Percentiles rank a stretch among this genome's conserved stretches.
Conservation (phyloP, 371 early-diverging fungal genomes). For the Saksenaea oblongispora region DNA sequence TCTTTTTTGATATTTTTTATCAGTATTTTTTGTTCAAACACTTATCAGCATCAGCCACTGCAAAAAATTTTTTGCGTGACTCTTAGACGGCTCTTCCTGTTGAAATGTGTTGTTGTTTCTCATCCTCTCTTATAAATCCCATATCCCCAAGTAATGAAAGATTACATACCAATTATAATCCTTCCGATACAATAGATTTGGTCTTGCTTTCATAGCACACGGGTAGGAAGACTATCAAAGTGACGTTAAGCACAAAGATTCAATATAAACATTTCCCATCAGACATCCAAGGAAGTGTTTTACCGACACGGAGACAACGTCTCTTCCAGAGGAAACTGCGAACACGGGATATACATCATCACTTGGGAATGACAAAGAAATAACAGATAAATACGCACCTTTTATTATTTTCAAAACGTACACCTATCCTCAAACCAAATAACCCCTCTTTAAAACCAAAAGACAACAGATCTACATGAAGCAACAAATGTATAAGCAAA, state of each 20-base stretch:
- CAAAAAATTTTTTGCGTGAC: constrained; percentile 5
- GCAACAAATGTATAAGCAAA: not conserved
- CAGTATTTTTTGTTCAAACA: constrained; percentile 10
- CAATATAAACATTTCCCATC: constrained; percentile 9
- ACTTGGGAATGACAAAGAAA: constrained; percentile 1
- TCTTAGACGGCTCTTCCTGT: constrained; percentile 31
- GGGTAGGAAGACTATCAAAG: not conserved
- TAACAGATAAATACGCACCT: not conserved
- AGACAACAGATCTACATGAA: constrained; percentile 12
- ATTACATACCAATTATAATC: constrained; percentile 8
- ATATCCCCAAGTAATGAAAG: constrained; percentile 28
- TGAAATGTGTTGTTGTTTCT: constrained; percentile 21
- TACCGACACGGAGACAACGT: constrained; percentile 16
- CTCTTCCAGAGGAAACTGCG: constrained; percentile 38
- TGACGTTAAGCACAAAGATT: not conserved
- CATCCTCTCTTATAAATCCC: constrained; percentile 15
- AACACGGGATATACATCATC: constrained; percentile 35
- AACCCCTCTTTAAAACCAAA: not conserved
- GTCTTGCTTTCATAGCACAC: too few relatives aligned
- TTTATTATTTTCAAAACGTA: constrained; percentile 14
- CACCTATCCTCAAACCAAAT: constrained; percentile 22
- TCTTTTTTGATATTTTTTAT: not conserved
- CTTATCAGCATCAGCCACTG: constrained; percentile 19
- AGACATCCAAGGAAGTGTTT: constrained; percentile 40
- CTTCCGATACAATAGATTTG: constrained; percentile 5